Evolutionary conservation across 2,329 filamentous ascomycete genomes (phyloP).

Genomic region (Elsinoe batatas): DNA sequence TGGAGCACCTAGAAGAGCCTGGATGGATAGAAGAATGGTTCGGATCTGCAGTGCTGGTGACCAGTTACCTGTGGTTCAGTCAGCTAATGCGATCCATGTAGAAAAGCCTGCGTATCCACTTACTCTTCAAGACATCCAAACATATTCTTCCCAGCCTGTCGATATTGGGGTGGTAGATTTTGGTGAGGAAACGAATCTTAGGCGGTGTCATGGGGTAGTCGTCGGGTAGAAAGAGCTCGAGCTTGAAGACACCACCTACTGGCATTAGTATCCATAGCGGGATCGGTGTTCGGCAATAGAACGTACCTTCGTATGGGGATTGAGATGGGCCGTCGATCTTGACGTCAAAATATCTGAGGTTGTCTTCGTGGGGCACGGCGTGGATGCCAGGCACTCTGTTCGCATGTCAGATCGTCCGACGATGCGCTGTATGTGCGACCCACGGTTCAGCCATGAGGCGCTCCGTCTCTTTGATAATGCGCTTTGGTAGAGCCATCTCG

Average conservation of each 20-base stretch:
- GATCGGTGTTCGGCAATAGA: background rate
- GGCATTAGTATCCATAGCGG: background rate
- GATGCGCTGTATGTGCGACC: constrained; percentile 26
- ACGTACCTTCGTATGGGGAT: constrained; percentile 85
- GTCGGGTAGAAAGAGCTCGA: constrained; percentile 94
- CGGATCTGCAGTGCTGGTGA: constrained; percentile 95
- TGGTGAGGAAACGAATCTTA: constrained; percentile 96
- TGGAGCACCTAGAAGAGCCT: constrained; percentile 87
- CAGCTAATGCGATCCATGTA: background rate
- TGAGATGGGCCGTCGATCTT: constrained; percentile 86
- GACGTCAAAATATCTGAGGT: constrained; percentile 96
- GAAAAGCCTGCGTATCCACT: background rate
- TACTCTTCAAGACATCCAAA: constrained; percentile 93
- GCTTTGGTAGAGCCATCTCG: constrained; percentile 71
- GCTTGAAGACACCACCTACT: constrained; percentile 76
- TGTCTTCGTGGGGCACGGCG: constrained; percentile 91
- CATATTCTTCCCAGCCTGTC: constrained; percentile 96
- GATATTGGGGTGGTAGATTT: constrained; percentile 99
- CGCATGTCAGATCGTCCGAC: constrained; percentile 14
- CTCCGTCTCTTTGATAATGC: constrained; percentile 98
- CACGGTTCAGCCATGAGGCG: constrained; percentile 94
- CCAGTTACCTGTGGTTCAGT: constrained; percentile 71
- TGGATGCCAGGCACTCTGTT: constrained; percentile 87
- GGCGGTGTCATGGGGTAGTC: constrained; percentile 99
- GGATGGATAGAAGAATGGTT: constrained; percentile 96